phyloP scores from a whole-genome alignment of 2,329 filamentous ascomycete genomes.

The Graphiopsis chlorocephala region DNA sequence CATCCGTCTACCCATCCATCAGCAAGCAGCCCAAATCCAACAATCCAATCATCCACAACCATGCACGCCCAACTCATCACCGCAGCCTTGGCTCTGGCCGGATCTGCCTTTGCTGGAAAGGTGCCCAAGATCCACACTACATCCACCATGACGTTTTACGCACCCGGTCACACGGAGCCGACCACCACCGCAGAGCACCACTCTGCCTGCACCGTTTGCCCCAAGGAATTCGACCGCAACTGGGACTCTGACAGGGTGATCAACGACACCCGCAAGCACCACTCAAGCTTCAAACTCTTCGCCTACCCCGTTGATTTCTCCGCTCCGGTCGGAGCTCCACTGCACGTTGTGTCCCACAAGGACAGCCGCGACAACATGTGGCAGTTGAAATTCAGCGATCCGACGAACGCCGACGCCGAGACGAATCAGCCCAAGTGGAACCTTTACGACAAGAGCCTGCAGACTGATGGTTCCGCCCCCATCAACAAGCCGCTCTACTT shows the following conservation, averaged over 20 bases:
- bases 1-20: background rate
- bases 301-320: background rate
- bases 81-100: background rate
- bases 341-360: background rate
- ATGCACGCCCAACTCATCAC: slow-evolving; percentile 2
- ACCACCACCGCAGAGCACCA: background rate
- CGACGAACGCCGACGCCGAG: background rate
- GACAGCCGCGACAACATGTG: slow-evolving; percentile 8
- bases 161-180: background rate
- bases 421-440: slow-evolving; percentile 7
- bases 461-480: background rate
- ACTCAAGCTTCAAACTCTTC: slow-evolving; percentile 20
- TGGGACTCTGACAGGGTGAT: slow-evolving; percentile 20
- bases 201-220: background rate
- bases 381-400: background rate
- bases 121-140: background rate
- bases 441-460: background rate
- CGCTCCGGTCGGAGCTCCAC: background rate
- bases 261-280: slow-evolving; percentile 26
- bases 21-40: background rate
- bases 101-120: background rate
- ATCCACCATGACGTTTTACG: background rate
- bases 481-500: slow-evolving; percentile 11
- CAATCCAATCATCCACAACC: background rate
- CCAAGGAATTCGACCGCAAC: slow-evolving; percentile 4